Evolutionary conservation across 768 basidiomycete genomes (phyloP).

Genomic region (Mycena latifolia): DNA sequence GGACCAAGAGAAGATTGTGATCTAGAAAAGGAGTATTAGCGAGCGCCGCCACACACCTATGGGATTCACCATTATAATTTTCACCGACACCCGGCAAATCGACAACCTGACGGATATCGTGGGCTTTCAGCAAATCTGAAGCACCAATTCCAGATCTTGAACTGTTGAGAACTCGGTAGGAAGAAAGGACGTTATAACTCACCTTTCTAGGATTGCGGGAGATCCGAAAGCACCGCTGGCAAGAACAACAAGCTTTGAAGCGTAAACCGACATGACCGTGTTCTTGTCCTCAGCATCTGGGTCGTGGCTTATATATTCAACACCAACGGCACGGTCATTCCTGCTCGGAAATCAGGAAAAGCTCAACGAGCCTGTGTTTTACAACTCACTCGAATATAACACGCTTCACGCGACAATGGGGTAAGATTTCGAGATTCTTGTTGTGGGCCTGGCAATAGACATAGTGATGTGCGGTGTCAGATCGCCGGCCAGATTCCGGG

Average conservation of each 20-base stretch:
- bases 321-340: conserved; percentile 57
- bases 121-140: conserved; percentile 55
- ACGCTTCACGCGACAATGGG: conserved; percentile 58
- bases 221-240: conserved; percentile 69
- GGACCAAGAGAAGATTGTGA: conserved; percentile 52
- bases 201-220: conserved; percentile 67
- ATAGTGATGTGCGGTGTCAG: conserved; percentile 66
- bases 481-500: conserved; percentile 62
- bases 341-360: conserved; percentile 40
- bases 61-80: conserved; percentile 63
- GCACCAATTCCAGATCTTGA: conserved; percentile 75
- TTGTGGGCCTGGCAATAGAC: conserved; percentile 61
- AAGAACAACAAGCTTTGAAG: conserved; percentile 61
- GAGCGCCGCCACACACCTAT: neutral
- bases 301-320: conserved; percentile 62
- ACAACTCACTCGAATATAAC: conserved; percentile 61
- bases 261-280: conserved; percentile 42
- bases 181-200: neutral
- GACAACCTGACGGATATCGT: conserved; percentile 62
- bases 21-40: conserved; percentile 43
- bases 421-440: conserved; percentile 55
- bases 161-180: conserved; percentile 3
- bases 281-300: conserved; percentile 39
- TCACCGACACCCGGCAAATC: conserved; percentile 85
- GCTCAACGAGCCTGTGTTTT: neutral